Percentiles rank a stretch among this genome's conserved stretches.
Evolutionary conservation across 805 yeast species (phyloP).

Genomic region (Schwanniomyces sp.): DNA sequence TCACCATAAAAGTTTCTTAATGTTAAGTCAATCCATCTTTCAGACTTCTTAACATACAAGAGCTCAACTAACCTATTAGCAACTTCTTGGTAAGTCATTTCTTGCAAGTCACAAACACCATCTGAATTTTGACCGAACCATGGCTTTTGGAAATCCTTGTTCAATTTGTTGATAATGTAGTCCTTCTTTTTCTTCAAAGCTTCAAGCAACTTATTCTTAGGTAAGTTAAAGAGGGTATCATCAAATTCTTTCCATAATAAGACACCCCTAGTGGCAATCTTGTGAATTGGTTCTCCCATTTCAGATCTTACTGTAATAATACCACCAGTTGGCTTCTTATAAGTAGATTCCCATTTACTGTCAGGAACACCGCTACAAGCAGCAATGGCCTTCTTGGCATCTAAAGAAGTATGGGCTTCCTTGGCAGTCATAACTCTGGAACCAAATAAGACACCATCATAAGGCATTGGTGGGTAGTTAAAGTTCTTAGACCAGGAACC

Average conservation of each 20-base stretch:
- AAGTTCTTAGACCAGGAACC: constrained; percentile 92
- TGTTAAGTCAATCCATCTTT: constrained; percentile 85
- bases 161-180: constrained; percentile 79
- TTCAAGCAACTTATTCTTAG: constrained; percentile 82
- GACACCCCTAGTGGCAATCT: constrained; percentile 97
- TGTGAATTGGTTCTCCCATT: constrained; percentile 99
- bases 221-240: constrained; percentile 86
- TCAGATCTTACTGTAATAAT: constrained; percentile 93
- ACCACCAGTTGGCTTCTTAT: constrained; percentile 96
- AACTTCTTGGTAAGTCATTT: constrained; percentile 94
- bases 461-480: constrained; percentile 98
- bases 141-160: constrained; percentile 95
- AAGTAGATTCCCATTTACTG: constrained; percentile 87
- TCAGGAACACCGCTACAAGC: constrained; percentile 90
- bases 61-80: constrained; percentile 84
- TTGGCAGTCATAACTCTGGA: constrained; percentile 97
- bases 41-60: constrained; percentile 75
- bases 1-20: constrained; percentile 85
- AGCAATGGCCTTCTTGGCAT: constrained; percentile 90
- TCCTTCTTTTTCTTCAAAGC: constrained; percentile 82
- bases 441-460: constrained; percentile 95
- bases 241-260: constrained; percentile 97
- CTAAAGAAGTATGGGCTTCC: constrained; percentile 93
- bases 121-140: constrained; percentile 87
- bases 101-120: constrained; percentile 87